Conservation (phyloP, 495 filamentous ascomycete genomes). For the Peziza echinospora region DNA sequence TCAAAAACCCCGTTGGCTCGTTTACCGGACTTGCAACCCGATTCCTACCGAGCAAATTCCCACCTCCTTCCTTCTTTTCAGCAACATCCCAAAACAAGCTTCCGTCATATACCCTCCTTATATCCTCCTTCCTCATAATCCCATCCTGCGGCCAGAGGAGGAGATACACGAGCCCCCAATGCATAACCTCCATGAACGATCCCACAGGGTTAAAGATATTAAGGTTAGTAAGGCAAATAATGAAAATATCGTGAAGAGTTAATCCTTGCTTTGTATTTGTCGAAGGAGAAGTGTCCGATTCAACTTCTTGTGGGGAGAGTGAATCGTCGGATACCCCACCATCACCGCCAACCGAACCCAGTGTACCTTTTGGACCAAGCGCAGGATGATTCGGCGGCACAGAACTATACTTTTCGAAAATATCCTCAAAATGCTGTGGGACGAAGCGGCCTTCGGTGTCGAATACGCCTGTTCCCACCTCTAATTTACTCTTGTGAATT, state of each 20-base stretch:
- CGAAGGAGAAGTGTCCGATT: no score
- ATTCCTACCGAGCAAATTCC: no score
- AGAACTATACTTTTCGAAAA: conserved; percentile 31
- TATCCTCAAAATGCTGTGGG: conserved; percentile 35
- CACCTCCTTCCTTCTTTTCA: conserved; percentile 2
- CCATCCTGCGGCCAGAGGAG: conserved; percentile 27
- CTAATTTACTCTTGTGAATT: conserved; percentile 38
- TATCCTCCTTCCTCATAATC: conserved; percentile 24
- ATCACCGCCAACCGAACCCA: not conserved
- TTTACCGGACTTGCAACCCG: no score
- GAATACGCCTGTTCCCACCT: conserved; percentile 31
- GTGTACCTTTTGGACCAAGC: not conserved
- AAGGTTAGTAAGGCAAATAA: conserved; percentile 24
- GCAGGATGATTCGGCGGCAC: conserved; percentile 1
- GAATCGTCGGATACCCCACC: not conserved
- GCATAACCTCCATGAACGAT: conserved; percentile 21
- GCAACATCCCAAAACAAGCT: conserved; percentile 24
- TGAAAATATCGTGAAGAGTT: conserved; percentile 19
- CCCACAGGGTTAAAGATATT: conserved; percentile 27
- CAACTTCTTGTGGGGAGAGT: not conserved
- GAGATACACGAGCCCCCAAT: conserved; percentile 30
- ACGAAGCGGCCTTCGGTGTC: conserved; percentile 34
- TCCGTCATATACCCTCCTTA: conserved; percentile 22
- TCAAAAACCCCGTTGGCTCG: no score
- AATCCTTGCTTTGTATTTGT: conserved; percentile 15